Evolutionary conservation across 1,284 basidiomycete species (phyloP), one percentile per base, ranked within the genome.

Genomic region (Papiliotrema laurentii): DNA sequence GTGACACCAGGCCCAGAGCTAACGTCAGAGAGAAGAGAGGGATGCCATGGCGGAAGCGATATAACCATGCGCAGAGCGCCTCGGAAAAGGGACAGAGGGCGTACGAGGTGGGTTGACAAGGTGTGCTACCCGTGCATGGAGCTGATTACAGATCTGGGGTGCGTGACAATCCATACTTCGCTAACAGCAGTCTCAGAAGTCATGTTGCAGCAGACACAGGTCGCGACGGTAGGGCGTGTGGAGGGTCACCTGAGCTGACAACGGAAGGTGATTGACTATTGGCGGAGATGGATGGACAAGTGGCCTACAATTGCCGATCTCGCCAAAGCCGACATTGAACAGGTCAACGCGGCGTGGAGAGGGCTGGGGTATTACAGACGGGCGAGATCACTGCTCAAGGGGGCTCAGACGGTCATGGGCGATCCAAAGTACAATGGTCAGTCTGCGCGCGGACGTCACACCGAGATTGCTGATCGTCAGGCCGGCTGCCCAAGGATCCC

Each of bases 191-290:
- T 96, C 38, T 89, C 86, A 11, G 91, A 97, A 71, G 86, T 97
- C 56, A 97, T 97, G 94, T 79, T 97, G 5, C 94, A 98, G 69
- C 94, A 98, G 71, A 97, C 94, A 0, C 91, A 92, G 48, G 76
- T 78, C 22, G 80, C 77, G 3, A 94, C 91, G 0, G 91, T 69
- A 31, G 34, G 18, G 7, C 34, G 6, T 22, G 39, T 24, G 5
- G 13, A 9, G 16, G 22, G 26, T 10, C 6, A 14, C 14, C 21
- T 14, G 6, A 35, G 14, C 42, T 18, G 13, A 28, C 9, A 26
- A 27, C 18, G 6, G 5, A 14, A 65, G 63, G 63, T 93, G 13
- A 90, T 92, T 56, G 86, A 86, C 0, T 96, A 92, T 71, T 94
- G 88, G 72, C 83, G 83, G 41, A 79, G 79, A 34, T 93, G 90